phyloP scores from a whole-genome alignment of 345 rosid species.

The Gossypium longicalyx region DNA sequence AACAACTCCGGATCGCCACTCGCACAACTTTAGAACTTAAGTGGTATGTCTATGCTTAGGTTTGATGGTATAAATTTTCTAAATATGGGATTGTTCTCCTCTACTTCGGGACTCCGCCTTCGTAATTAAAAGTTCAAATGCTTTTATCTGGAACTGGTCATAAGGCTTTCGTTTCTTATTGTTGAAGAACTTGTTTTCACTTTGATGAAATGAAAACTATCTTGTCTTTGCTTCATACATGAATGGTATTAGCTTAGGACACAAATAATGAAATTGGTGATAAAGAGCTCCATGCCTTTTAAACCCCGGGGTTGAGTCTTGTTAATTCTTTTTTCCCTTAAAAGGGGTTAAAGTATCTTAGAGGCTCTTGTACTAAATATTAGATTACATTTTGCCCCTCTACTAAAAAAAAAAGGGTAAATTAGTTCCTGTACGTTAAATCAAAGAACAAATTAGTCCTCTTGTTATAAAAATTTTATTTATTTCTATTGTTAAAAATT shows the following conservation, averaged over 20 bases:
- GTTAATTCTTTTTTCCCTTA: too few relatives aligned
- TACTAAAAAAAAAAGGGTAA: too few relatives aligned
- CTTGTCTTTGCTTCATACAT: not conserved
- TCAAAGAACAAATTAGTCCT: too few relatives aligned
- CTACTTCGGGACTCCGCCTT: not conserved
- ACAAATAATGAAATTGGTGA: not conserved
- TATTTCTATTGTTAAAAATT: too few relatives aligned
- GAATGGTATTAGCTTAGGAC: not conserved
- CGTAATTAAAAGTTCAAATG: not conserved
- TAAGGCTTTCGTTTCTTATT: not conserved
- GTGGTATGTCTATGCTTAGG: conserved; percentile 33
- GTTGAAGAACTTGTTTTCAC: not conserved
- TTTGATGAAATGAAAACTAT: not conserved
- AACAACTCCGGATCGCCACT: conserved; percentile 82
- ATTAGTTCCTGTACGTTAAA: too few relatives aligned
- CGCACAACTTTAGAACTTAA: conserved; percentile 53
- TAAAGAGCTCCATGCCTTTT: not conserved
- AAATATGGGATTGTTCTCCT: not conserved
- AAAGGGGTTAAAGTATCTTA: too few relatives aligned
- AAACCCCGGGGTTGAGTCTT: too few relatives aligned
- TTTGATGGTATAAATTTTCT: not conserved
- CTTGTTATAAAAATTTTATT: too few relatives aligned
- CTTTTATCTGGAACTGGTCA: not conserved
- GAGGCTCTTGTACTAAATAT: too few relatives aligned
- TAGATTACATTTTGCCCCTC: too few relatives aligned